phyloP scores from a whole-genome alignment of 2,329 filamentous ascomycete species.

The Pyrenochaeta sp. region DNA sequence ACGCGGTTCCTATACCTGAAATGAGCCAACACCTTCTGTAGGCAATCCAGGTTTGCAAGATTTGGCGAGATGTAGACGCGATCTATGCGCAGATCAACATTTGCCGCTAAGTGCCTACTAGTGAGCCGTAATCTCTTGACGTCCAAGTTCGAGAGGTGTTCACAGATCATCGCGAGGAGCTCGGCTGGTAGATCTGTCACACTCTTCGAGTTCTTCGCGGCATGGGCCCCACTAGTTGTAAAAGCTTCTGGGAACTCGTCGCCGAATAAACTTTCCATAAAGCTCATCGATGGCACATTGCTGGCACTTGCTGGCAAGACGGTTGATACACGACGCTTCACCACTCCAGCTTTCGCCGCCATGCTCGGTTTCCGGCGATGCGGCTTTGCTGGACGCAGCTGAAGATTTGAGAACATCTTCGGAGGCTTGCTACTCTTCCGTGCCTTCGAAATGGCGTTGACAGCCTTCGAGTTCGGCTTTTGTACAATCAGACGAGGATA shows the following conservation, averaged over 20 bases:
- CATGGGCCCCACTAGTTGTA: constrained; percentile 7
- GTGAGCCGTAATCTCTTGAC: constrained; percentile 33
- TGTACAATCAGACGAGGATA: no score
- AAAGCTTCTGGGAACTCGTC: constrained; percentile 37
- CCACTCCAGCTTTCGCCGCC: constrained; percentile 29
- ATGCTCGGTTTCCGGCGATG: constrained; percentile 34
- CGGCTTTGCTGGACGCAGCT: constrained; percentile 27
- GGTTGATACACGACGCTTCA: constrained; percentile 30
- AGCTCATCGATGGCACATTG: constrained; percentile 34
- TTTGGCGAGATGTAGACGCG: constrained; percentile 55
- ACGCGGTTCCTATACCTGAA: constrained; percentile 42
- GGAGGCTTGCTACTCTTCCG: not conserved
- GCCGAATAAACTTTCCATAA: constrained; percentile 35
- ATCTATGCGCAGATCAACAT: constrained; percentile 38
- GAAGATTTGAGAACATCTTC: constrained; percentile 28
- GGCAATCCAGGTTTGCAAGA: constrained; percentile 49
- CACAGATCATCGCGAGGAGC: constrained; percentile 23
- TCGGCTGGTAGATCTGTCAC: constrained; percentile 32
- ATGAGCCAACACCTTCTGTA: constrained; percentile 50
- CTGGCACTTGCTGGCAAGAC: constrained; percentile 19
- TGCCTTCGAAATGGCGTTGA: not conserved
- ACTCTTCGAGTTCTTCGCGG: constrained; percentile 23
- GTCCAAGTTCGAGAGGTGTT: constrained; percentile 25
- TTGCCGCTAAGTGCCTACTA: constrained; percentile 21
- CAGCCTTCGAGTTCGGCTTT: no score